Conservation (phyloP, 164 flowering plant genomes). For the Sedum album region DNA sequence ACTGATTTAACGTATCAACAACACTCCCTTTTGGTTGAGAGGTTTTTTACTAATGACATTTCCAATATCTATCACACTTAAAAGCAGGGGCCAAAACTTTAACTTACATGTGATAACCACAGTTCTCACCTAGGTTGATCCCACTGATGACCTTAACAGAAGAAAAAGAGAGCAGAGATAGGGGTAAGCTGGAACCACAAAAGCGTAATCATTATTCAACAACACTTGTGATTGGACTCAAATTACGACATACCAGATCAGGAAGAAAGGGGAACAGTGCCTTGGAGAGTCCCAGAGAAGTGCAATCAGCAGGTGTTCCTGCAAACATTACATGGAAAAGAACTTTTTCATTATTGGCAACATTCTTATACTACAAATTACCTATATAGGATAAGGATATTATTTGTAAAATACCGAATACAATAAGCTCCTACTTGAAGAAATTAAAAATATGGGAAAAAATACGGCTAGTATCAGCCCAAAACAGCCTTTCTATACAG, state of each 20-base stretch:
- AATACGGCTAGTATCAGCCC: background rate
- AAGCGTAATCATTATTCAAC: background rate
- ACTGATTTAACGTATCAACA: background rate
- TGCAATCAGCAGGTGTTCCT: conserved; percentile 94
- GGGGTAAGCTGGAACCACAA: background rate
- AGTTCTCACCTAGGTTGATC: conserved; percentile 90
- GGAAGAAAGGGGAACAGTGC: conserved; percentile 59
- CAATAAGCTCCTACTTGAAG: background rate
- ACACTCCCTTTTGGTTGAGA: background rate
- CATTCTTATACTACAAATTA: background rate
- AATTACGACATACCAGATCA: conserved; percentile 53
- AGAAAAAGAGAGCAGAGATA: background rate
- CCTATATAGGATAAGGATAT: background rate
- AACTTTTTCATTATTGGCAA: background rate
- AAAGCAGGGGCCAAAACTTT: background rate
- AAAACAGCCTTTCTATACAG: background rate
- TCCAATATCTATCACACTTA: background rate
- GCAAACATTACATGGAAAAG: background rate
- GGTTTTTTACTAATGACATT: background rate
- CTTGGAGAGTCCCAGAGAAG: conserved; percentile 71
- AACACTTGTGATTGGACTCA: background rate
- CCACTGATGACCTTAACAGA: conserved; percentile 77
- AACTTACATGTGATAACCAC: conserved; percentile 83
- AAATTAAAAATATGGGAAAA: too few relatives aligned
- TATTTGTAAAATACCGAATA: background rate